Evolutionary conservation across 257 asterid species (phyloP), one percentile per base, ranked within the genome.

Genomic region (Salvia rosmarinus): DNA sequence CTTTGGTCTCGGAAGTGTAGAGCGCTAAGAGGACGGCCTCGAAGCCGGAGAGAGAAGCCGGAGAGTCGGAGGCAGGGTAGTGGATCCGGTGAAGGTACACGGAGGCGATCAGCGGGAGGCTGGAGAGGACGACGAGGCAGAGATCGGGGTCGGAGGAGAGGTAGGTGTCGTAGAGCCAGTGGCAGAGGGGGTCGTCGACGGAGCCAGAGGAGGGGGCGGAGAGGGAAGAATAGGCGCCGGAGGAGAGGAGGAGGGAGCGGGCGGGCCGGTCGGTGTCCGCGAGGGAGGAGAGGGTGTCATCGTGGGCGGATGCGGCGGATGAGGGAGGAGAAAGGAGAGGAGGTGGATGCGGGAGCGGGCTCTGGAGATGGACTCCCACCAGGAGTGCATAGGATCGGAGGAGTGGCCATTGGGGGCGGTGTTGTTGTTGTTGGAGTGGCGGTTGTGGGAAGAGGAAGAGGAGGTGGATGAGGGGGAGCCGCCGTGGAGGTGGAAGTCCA

Each of bases 321-420:
- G 72, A 50, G 64, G 91, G 40, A 93, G 80, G 32, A 93, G 80
- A 57, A 88, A 64, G 16, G 95, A 82, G 72, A 94, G 96, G 72
- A 84, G 94, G 68, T 86, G 96, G 83, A 94, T 89, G 56, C 93
- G 96, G 16, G 96, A 51, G n/a, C 99, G 98, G 60, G 99, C 99
- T 74, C 82, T 88, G 81, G 98, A 89, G 75, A 94, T 88, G 82
- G 96, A 88, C 54, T 94, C 99, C 98, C 96, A 94, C 99, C 96
- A 94, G 1, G 96, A 84, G 71, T 86, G 96, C 90, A 85, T 85
- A 28, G 93, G 95, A 64, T 94, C 97, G 57, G 86, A 57, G 68
- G 82, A 64, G 70, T 64, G 74, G 46, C 82, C 78, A 35, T 77
- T 79, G 13, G 78, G 54, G 60, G 73, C 52, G 63, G 70, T 12